phyloP scores from a whole-genome alignment of 176 grass and related monocot species.

The Secale cereale region DNA sequence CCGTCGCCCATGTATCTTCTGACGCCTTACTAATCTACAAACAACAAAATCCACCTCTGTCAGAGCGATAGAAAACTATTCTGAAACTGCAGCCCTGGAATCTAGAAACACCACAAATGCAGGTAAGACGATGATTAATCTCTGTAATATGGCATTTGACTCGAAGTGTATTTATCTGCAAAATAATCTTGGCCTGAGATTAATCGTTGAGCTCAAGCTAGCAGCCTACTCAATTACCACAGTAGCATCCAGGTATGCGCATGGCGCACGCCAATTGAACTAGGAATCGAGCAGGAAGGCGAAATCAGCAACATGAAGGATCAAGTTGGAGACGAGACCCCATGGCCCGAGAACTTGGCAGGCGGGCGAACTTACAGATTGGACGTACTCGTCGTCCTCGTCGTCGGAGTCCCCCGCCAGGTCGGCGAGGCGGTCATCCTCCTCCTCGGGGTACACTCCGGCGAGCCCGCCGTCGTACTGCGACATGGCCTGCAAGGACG shows the following conservation, averaged over 20 bases:
- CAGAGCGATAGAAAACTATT: background rate
- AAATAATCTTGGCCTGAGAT: background rate
- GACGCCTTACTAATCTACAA: slow-evolving; percentile 43
- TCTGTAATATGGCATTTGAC: background rate
- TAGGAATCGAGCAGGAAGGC: background rate
- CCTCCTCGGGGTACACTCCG: slow-evolving; percentile 48
- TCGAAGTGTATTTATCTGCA: background rate
- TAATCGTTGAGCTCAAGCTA: background rate
- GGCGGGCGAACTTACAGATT: slow-evolving; percentile 39
- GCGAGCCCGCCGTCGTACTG: slow-evolving; percentile 31
- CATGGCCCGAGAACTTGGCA: background rate
- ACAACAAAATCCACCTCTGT: background rate
- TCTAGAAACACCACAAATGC: background rate
- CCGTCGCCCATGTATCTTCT: slow-evolving; percentile 48
- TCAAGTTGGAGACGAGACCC: background rate
- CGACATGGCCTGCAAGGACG: slow-evolving; percentile 42
- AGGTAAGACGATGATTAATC: background rate
- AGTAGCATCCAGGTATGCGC: background rate
- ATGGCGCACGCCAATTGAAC: background rate
- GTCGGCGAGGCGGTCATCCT: slow-evolving; percentile 26
- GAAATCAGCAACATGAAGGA: background rate
- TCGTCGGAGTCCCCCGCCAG: slow-evolving; percentile 43
- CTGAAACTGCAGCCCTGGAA: background rate
- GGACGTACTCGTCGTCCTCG: slow-evolving; percentile 62
- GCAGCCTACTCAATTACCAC: background rate